These are phyloP conservation scores for Candida nanaspora DNA, from an alignment of 805 yeast genomes.

Conservation along the genomic window DNA sequence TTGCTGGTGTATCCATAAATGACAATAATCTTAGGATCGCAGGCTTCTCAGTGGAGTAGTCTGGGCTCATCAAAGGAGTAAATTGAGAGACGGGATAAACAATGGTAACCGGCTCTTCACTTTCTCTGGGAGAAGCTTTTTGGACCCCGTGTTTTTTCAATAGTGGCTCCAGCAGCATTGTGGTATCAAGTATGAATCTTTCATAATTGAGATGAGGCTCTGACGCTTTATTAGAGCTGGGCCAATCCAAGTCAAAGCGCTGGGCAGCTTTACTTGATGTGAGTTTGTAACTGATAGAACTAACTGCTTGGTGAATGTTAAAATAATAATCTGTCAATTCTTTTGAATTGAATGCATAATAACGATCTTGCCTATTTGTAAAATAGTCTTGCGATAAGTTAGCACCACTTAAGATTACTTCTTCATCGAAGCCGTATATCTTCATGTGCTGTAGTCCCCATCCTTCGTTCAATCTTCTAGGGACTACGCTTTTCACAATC, in stretches of 20 bases:
- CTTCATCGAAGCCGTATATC: constrained; percentile 89
- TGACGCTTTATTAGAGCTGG: constrained; percentile 51
- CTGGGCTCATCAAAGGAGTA: constrained; percentile 65
- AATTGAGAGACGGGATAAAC: constrained; percentile 91
- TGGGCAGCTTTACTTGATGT: constrained; percentile 25
- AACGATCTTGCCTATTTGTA: constrained; percentile 91
- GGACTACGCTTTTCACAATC: constrained; percentile 54
- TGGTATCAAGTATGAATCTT: constrained; percentile 48
- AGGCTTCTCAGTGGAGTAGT: constrained; percentile 76
- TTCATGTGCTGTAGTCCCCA: constrained; percentile 97
- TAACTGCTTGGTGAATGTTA: constrained; percentile 58
- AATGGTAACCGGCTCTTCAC: constrained; percentile 39
- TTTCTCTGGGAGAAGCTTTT: constrained; percentile 1
- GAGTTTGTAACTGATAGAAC: constrained; percentile 65
- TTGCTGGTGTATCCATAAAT: constrained; percentile 42
- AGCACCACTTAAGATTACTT: constrained; percentile 84
- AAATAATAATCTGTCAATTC: constrained; percentile 66
- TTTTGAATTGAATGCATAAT: constrained; percentile 59
- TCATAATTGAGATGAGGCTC: constrained; percentile 57
- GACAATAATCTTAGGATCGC: constrained; percentile 57
- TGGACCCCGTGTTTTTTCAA: constrained; percentile 31
- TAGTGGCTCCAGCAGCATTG: constrained; percentile 50
- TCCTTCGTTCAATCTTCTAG: constrained; percentile 84
- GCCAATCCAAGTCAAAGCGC: constrained; percentile 67
- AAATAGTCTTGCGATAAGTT: constrained; percentile 88